Base-by-base conservation (phyloP, 2,329 filamentous ascomycete species). In the Kalmusia sp. region DNA sequence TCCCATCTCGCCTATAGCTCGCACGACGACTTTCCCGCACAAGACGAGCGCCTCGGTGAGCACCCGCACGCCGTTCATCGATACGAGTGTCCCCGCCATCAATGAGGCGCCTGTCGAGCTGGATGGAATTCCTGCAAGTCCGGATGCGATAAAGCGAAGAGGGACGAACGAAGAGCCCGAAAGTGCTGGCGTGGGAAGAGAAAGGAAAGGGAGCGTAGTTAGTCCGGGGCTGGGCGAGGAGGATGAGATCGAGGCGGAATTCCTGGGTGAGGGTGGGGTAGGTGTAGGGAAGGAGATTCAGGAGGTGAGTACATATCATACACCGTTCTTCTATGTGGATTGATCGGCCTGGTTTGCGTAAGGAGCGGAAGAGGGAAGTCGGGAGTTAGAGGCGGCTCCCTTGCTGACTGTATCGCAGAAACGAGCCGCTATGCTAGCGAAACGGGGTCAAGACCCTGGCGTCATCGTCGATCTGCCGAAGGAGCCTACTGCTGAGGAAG, bases 391-490 rank as follows among this genome's bases (percentile, higher is more conserved):
- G 2, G 22, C 4, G 14, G n/a, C 24, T n/a, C 5, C 21, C 21
- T 28, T 17, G 37, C 48, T 63, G 39, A 62, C 35, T n/a, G 12
- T 4, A 5, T 8, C 21, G 22, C 49, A 78, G 76, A 74, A 73
- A 56, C 66, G 77, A 27, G 70, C 69, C 2, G 65, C 69, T 4
- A 67, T 78, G 12, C 67, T 78, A 1, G 62, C 70, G 0, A 63
- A 65, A 8, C 66, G 77, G 3, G 70, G 73, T 21, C 69, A 68
- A 35, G 76, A 80, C 52, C 75, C 77, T 0, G 73, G 77, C 19
- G 77, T 81, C 1, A 67, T 81, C 37, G 76, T 79, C 4, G 75
- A 80, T 61, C 64, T 80, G 11, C 78, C 78, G 1, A 59, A 70
- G 33, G 73, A 71, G 11, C 78, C 78, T 22, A 75, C 71, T 1